These are phyloP conservation scores for Elaphomyces granulatus DNA, from an alignment of 495 filamentous ascomycete species.

Conservation along the genomic window DNA sequence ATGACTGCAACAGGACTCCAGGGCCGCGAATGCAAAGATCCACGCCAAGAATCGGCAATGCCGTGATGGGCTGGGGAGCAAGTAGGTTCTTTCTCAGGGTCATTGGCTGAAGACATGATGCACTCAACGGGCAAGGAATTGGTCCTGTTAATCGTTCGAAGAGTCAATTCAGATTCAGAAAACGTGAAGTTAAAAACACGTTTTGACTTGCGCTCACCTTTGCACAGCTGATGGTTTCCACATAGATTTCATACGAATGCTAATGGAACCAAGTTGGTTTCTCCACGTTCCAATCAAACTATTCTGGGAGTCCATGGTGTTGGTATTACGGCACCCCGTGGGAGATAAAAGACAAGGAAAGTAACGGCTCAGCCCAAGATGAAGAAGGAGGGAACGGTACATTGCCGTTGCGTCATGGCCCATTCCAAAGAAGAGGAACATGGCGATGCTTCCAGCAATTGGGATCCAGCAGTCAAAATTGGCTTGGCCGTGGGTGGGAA, in stretches of 20 bases:
- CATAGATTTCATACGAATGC: not conserved
- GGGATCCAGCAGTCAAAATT: constrained; percentile 55
- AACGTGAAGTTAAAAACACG: too few relatives aligned
- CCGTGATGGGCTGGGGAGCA: not conserved
- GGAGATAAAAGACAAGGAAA: constrained; percentile 10
- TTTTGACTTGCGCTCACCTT: too few relatives aligned
- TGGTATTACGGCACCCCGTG: constrained; percentile 1
- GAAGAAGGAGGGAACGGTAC: constrained; percentile 40
- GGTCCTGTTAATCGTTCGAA: not conserved
- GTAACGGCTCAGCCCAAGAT: constrained; percentile 17
- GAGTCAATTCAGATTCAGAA: not conserved
- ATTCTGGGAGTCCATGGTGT: constrained; percentile 5
- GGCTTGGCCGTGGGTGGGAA: constrained; percentile 40
- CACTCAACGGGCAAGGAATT: not conserved
- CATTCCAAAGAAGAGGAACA: constrained; percentile 71
- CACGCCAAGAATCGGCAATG: not conserved
- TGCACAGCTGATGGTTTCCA: not conserved
- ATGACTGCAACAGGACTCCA: not conserved
- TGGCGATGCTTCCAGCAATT: constrained; percentile 40
- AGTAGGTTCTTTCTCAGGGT: not conserved
- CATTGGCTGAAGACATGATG: not conserved
- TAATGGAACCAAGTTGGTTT: not conserved
- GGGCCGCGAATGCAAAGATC: not conserved
- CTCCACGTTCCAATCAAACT: constrained; percentile 19
- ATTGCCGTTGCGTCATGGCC: constrained; percentile 60